These are phyloP conservation scores for Diaporthe citriasiana DNA, from an alignment of 2,329 filamentous ascomycete genomes.

Conservation along the genomic window DNA sequence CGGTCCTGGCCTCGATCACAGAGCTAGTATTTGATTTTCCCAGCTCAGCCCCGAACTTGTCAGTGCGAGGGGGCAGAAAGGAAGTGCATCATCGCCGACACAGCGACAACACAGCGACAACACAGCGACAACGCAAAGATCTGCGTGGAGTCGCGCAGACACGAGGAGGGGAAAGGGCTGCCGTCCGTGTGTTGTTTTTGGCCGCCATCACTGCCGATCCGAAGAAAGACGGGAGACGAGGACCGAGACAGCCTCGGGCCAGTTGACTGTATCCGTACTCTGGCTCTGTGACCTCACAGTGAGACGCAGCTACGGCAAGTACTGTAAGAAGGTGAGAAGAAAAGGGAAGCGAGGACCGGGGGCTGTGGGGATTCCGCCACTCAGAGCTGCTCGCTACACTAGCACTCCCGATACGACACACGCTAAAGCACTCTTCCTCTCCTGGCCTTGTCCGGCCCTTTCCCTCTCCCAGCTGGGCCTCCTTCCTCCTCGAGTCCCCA, in stretches of 20 bases:
- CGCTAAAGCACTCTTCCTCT: slow-evolving; percentile 16
- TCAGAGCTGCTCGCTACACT: slow-evolving; percentile 26
- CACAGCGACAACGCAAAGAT: background rate
- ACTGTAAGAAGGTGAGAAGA: slow-evolving; percentile 1
- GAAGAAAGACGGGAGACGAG: slow-evolving; percentile 3
- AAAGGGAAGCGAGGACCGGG: slow-evolving; percentile 24
- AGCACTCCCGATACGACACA: slow-evolving; percentile 28
- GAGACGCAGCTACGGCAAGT: slow-evolving; percentile 28
- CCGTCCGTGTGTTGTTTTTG: slow-evolving; percentile 27
- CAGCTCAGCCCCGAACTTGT: background rate
- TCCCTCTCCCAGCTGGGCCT: background rate
- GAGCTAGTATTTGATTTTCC: background rate
- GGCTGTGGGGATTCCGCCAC: slow-evolving; percentile 12
- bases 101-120: no score
- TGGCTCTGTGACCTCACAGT: slow-evolving; percentile 28
- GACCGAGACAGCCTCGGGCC: slow-evolving; percentile 29
- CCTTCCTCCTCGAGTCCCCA: slow-evolving; percentile 15
- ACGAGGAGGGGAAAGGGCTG: slow-evolving; percentile 17
- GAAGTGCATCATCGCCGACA: background rate
- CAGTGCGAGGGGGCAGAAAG: slow-evolving; percentile 11
- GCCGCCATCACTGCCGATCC: slow-evolving; percentile 19
- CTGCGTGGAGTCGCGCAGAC: background rate
- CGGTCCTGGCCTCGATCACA: background rate
- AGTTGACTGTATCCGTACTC: background rate
- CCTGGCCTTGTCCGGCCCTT: background rate